Conservation (phyloP, 768 basidiomycete genomes). For the Termitomyces titanicus region DNA sequence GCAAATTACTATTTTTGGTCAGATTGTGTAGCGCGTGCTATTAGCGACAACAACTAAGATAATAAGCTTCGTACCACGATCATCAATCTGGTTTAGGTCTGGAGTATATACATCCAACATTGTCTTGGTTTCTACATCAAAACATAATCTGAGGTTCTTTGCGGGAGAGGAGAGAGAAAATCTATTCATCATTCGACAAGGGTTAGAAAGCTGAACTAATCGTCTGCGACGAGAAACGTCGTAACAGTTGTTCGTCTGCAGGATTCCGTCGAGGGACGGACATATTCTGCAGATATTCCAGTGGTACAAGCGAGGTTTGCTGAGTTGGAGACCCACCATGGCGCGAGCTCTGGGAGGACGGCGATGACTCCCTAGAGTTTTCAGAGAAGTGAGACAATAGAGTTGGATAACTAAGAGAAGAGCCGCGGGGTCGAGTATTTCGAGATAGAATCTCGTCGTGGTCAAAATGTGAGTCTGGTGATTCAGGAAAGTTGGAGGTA, state of each 20-base stretch:
- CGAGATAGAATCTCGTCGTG: constrained; percentile 14
- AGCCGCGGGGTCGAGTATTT: constrained; percentile 20
- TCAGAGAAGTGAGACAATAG: constrained; percentile 24
- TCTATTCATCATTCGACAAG: no score
- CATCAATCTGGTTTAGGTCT: neutral
- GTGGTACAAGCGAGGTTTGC: constrained; percentile 49
- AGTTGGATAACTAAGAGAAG: constrained; percentile 22
- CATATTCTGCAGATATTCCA: constrained; percentile 56
- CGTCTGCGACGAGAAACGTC: constrained; percentile 44
- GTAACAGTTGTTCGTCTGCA: constrained; percentile 59
- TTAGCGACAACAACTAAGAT: neutral
- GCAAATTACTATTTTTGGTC: no score
- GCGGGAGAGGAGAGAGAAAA: no score
- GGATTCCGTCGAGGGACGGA: constrained; percentile 58
- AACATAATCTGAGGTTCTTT: no score
- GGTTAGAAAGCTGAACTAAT: constrained; percentile 2
- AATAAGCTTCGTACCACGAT: neutral
- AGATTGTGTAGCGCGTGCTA: no score
- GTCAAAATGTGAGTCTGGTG: constrained; percentile 17
- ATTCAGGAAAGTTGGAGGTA: constrained; percentile 19
- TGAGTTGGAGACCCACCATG: constrained; percentile 20
- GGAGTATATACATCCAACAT: neutral
- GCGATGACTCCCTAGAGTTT: constrained; percentile 32
- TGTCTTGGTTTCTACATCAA: neutral
- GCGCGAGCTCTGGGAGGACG: constrained; percentile 34